A percentile compares a stretch with the other conserved stretches of the same genome.
Evolutionary conservation across 176 grass and related monocot species (phyloP).

Genomic region (Aegilops tauschii): DNA sequence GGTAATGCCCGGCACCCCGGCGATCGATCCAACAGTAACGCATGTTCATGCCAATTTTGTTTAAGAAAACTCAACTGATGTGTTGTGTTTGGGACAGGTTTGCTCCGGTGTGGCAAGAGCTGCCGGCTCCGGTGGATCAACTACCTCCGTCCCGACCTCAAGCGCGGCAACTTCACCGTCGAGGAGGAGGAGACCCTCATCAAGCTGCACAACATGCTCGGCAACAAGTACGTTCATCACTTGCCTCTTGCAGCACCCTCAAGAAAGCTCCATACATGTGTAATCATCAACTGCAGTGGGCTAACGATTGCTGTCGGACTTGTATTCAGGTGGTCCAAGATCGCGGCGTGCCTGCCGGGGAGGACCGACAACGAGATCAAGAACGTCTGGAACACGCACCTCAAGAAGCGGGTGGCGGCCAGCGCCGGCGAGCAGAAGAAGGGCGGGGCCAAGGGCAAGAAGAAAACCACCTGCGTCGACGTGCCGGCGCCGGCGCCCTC

Average conservation of each 20-base stretch:
- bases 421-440: background rate
- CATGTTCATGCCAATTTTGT: background rate
- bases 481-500: background rate
- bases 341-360: constrained; percentile 74
- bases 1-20: background rate
- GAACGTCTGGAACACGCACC: constrained; percentile 97
- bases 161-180: constrained; percentile 82
- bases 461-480: constrained; percentile 1
- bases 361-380: constrained; percentile 99
- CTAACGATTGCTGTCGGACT: background rate
- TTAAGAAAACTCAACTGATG: background rate
- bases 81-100: constrained; percentile 25
- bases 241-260: background rate
- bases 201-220: constrained; percentile 63
- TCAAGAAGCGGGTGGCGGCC: constrained; percentile 66
- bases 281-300: background rate
- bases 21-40: background rate
- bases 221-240: constrained; percentile 64
- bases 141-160: constrained; percentile 91
- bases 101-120: constrained; percentile 94
- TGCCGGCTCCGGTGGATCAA: constrained; percentile 95
- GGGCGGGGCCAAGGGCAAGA: constrained; percentile 13
- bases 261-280: background rate
- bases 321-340: constrained; percentile 75
- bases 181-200: constrained; percentile 80